A percentile compares a stretch with the other conserved stretches of the same genome.
Conservation (phyloP, 257 asterid species). For the Solanum bukasovii region DNA sequence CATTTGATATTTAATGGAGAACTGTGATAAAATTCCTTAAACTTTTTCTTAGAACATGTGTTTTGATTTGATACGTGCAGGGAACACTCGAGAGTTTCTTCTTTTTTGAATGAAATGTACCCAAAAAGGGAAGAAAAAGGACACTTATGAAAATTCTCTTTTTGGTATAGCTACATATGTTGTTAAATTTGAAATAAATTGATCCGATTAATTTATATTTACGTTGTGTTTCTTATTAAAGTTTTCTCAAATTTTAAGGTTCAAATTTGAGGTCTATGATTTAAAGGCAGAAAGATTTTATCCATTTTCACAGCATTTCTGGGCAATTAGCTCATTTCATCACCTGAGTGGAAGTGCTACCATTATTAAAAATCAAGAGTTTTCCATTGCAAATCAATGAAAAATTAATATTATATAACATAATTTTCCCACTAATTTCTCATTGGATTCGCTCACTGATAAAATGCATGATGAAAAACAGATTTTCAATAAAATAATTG, state of each 20-base stretch:
- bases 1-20: too few species aligned
- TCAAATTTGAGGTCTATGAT: neutral
- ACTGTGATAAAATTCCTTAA: neutral
- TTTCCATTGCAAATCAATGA: too few species aligned
- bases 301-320: neutral
- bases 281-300: too few species aligned
- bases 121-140: neutral
- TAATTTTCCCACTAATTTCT: too few species aligned
- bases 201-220: neutral
- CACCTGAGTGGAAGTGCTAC: neutral
- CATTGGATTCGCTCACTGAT: rapidly evolving
- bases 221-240: too few species aligned
- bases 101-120: neutral
- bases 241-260: too few species aligned
- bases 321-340: neutral
- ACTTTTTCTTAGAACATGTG: neutral
- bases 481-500: too few species aligned
- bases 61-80: neutral
- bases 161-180: neutral
- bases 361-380: too few species aligned
- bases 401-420: too few species aligned
- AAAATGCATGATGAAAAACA: too few species aligned
- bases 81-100: neutral
- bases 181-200: neutral
- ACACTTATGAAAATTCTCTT: neutral